Base-by-base conservation (phyloP, 2,329 filamentous ascomycete genomes). In the Aspergillus pseudoviridinutans region DNA sequence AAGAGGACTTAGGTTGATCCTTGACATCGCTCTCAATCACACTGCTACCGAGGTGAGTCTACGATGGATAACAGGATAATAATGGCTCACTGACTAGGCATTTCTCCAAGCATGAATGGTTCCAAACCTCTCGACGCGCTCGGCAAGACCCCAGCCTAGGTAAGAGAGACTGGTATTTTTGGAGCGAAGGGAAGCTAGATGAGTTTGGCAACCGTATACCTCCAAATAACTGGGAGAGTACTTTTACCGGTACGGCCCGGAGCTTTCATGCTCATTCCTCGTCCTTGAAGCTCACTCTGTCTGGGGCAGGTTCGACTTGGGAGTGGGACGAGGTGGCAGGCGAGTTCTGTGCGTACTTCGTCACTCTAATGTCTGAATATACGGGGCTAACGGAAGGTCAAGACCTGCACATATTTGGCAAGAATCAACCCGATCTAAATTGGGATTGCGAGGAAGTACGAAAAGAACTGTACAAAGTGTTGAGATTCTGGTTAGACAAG, bases 401-500 rank as follows among this genome's bases (percentile, higher is more conserved):
- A 46, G 61, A 61, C 10, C 51, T 66, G 20, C 58, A 58, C 35
- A 52, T 62, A 17, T 66, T 66, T 20, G 50, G 57, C 9, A 58
- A 55, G 2, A 59, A 52, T 35, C 64, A 66, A 29, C 89, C 90
- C 0, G 90, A 92, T 64, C 78, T 92, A 14, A 92, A 92, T 71
- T 92, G 88, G 88, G 87, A 91, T 66, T 88, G 85, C 58, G 76
- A 78, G 0, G 82, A 81, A 27, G 82, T 86, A 0, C 81, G 89
- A 6, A 74, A 81, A 47, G 88, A 87, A 8, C 83, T 90, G 14
- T 88, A 90, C 71, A 80, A 80, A 9, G 78, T 86, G 2, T 87
- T 91, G 83, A 79, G 81, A 42, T 92, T 91, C 69, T 92, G 89
- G 89, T 81, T 92, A 1, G 78, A 87, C 47, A 80, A 82, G n/a